phyloP scores from a whole-genome alignment of 2,329 filamentous ascomycete genomes.

The Pseudogymnoascus sp. region DNA sequence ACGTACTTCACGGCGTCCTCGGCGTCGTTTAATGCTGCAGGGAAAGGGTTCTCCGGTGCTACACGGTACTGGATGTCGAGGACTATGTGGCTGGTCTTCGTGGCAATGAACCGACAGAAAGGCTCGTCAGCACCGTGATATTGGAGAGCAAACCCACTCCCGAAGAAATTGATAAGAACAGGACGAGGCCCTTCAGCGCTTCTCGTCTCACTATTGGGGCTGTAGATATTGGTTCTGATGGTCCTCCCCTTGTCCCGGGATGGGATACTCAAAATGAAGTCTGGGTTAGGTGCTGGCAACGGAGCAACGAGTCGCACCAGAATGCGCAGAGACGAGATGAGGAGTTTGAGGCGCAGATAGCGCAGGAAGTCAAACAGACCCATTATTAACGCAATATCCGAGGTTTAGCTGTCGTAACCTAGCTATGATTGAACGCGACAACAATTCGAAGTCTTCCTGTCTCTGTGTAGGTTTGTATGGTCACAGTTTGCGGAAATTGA shows the following conservation, averaged over 20 bases:
- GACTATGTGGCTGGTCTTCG: constrained; percentile 24
- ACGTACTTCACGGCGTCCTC: constrained; percentile 30
- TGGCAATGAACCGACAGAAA: constrained; percentile 31
- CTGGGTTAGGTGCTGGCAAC: constrained; percentile 6
- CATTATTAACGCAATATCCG: neutral
- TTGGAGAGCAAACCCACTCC: constrained; percentile 29
- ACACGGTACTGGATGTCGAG: constrained; percentile 31
- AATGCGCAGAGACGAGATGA: constrained; percentile 13
- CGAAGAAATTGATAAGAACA: constrained; percentile 30
- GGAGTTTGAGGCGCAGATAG: constrained; percentile 16
- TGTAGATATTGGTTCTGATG: constrained; percentile 5
- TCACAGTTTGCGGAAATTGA: too few species aligned
- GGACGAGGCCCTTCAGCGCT: constrained; percentile 16
- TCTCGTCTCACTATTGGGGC: neutral
- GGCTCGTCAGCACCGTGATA: constrained; percentile 34
- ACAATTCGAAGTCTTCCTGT: too few species aligned
- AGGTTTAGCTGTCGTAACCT: neutral
- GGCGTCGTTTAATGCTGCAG: constrained; percentile 30
- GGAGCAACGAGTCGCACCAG: constrained; percentile 10
- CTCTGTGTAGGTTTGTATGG: too few species aligned
- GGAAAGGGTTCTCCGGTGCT: constrained; percentile 32
- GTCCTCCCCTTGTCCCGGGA: constrained; percentile 13
- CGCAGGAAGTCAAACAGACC: constrained; percentile 10
- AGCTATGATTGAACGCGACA: neutral
- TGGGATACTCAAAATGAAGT: constrained; percentile 13